Evolutionary conservation across 2,329 filamentous ascomycete genomes (phyloP).

Genomic region (Xenosphaeropsis pyriputrescens): DNA sequence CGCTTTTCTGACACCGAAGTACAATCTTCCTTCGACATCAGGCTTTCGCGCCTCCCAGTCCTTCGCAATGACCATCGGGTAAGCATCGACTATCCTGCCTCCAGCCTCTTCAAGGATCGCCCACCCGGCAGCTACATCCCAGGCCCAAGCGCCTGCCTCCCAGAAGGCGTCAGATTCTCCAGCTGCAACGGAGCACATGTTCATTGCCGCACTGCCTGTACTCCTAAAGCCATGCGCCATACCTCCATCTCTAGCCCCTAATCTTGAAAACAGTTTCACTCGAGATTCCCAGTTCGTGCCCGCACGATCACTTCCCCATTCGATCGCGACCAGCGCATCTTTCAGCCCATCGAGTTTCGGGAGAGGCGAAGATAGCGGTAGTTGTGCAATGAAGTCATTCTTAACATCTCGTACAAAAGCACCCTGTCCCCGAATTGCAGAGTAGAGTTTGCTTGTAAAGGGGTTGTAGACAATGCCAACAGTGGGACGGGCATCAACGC

Average conservation of each 20-base stretch:
- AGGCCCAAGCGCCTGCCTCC: background rate
- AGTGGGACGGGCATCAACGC: constrained; percentile 29
- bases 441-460: constrained; percentile 37
- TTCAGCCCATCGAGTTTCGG: constrained; percentile 29
- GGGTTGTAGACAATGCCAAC: constrained; percentile 49
- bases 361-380: constrained; percentile 26
- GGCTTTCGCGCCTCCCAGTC: too few relatives aligned
- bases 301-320: constrained; percentile 43
- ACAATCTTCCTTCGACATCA: too few relatives aligned
- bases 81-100: background rate
- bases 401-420: constrained; percentile 22
- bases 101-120: background rate
- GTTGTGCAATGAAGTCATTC: constrained; percentile 14
- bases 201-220: background rate
- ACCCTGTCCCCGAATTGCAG: constrained; percentile 37
- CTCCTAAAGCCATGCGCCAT: background rate
- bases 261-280: constrained; percentile 32
- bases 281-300: constrained; percentile 43
- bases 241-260: constrained; percentile 11
- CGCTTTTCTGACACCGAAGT: too few relatives aligned
- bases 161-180: background rate
- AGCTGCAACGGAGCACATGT: background rate
- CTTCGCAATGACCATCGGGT: too few relatives aligned
- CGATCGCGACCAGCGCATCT: constrained; percentile 37
- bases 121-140: background rate